Evolutionary conservation across 169 alveolate genomes (phyloP), one percentile per base, ranked within the genome.

Genomic region (Plasmodium yoelii): DNA sequence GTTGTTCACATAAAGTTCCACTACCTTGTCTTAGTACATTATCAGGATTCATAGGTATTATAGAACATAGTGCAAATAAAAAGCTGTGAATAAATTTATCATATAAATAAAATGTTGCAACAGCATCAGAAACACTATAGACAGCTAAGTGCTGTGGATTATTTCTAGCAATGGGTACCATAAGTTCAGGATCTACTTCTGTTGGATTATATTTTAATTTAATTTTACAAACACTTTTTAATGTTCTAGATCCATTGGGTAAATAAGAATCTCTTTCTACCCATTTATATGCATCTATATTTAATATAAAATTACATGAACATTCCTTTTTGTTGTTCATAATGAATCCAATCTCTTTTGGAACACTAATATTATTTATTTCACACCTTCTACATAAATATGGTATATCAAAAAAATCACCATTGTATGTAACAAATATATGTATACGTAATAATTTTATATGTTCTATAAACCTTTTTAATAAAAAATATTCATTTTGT

Each of bases 111-210:
- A 97, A 99, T 19, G 99, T 99, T 19, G 99, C 99, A 61, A 99
- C 99, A 12, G 99, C 99, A 96, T 99, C 99, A 18, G 99, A 99
- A 46, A 98, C 99, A 44, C 99, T 98, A 96, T 99, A 99, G 26
- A 95, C 99, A 34, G 99, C 99, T 82, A 99, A 91, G 72, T 95
- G 97, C 87, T 99, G 98, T 18, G 99, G 99, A 56, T 96, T 94
- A 18, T 94, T 95, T 69, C 92, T 88, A 0, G 99, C 99, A 74
- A 94, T 95, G 0, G 97, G 96, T 7, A 98, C 98, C 99, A 99
- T 99, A 53, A 93, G 93, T 94, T 99, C 99, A 10, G 99, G 99
- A 73, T 99, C 99, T 9, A 98, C 95, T 93, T 99, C 99, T 60
- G 98, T 98, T 2, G 99, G 99, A 69, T 98, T 98, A 94, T 98